Percentiles rank a stretch among this genome's conserved stretches.
These are phyloP conservation scores for Ceratocystiopsis brevicomis DNA, from an alignment of 2,329 filamentous ascomycete species.

Conservation along the genomic window DNA sequence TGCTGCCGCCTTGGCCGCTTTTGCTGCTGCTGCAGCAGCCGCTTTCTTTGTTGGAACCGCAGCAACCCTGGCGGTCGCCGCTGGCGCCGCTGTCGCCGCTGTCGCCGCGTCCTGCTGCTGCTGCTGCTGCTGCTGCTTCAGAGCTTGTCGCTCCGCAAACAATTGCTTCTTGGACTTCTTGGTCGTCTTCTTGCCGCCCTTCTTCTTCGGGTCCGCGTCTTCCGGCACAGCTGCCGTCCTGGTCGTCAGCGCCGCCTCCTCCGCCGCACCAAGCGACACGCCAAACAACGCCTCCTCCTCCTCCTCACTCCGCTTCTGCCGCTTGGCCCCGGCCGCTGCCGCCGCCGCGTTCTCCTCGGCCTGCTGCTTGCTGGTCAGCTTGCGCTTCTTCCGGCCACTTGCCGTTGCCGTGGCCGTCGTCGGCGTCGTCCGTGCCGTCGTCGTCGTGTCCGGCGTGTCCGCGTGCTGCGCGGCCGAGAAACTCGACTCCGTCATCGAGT, in stretches of 20 bases:
- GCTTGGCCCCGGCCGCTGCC: constrained; percentile 52
- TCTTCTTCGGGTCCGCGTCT: constrained; percentile 23
- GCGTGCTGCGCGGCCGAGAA: constrained; percentile 23
- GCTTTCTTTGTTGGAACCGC: constrained; percentile 2
- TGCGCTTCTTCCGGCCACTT: constrained; percentile 44
- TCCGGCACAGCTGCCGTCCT: constrained; percentile 29
- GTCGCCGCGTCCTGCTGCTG: constrained; percentile 8
- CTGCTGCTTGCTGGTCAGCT: constrained; percentile 24
- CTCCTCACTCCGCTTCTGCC: constrained; percentile 62
- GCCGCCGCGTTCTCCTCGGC: constrained; percentile 34
- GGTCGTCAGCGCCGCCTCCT: constrained; percentile 22
- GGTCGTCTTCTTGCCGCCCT: constrained; percentile 50
- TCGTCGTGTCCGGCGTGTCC: not conserved
- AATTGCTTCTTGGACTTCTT: constrained; percentile 64
- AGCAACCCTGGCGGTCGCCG: constrained; percentile 11
- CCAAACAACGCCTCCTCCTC: constrained; percentile 42
- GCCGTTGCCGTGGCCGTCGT: no score
- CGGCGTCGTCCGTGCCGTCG: not conserved
- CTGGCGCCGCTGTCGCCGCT: constrained; percentile 8
- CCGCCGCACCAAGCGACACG: constrained; percentile 35
- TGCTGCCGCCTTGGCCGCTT: constrained; percentile 8
- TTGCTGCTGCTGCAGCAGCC: constrained; percentile 10
- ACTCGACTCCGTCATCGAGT: constrained; percentile 55
- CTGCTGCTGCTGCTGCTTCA: constrained; percentile 34
- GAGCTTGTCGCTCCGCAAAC: constrained; percentile 46